Percentiles rank a stretch among this genome's conserved stretches.
Conservation (phyloP, 352 stramenopile species). For the Globisporangium cystogenes region DNA sequence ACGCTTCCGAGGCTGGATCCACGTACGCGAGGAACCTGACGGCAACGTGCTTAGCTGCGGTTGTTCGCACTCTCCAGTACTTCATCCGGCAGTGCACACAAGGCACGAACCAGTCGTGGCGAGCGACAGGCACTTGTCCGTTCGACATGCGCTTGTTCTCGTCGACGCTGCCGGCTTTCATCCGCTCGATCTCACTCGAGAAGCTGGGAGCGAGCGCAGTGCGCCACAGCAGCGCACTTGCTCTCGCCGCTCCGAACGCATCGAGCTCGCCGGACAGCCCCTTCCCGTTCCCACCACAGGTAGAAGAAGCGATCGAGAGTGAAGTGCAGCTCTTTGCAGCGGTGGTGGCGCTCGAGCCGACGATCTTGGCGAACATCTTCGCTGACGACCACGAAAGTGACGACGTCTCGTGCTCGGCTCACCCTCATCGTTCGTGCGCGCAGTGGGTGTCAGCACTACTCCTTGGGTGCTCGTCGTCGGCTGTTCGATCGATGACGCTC, state of each 20-base stretch:
- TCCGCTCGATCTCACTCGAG: slow-evolving; percentile 16
- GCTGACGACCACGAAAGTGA: neutral
- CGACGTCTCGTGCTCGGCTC: neutral
- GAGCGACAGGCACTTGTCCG: neutral
- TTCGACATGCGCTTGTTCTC: slow-evolving; percentile 29
- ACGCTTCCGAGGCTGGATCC: neutral
- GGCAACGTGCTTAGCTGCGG: slow-evolving; percentile 41
- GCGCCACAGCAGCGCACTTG: neutral
- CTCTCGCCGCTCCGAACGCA: neutral
- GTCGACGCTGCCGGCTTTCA: slow-evolving; percentile 28
- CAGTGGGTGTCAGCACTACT: slow-evolving; percentile 8
- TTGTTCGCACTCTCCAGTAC: slow-evolving; percentile 40
- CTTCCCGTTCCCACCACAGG: slow-evolving; percentile 4
- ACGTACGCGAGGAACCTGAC: slow-evolving; percentile 31
- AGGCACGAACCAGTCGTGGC: neutral
- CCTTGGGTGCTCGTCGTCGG: slow-evolving; percentile 1
- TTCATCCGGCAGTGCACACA: slow-evolving; percentile 26
- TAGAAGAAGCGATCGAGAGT: slow-evolving; percentile 11
- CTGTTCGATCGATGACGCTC: slow-evolving; percentile 4
- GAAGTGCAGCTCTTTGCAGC: slow-evolving; percentile 8
- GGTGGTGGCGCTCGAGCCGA: neutral
- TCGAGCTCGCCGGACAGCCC: neutral
- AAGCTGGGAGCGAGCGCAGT: slow-evolving; percentile 1
- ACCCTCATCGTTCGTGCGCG: neutral
- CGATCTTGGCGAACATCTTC: neutral